These are phyloP conservation scores for Zygoascus bituminiphila DNA, from an alignment of 805 yeast species.

Conservation along the genomic window DNA sequence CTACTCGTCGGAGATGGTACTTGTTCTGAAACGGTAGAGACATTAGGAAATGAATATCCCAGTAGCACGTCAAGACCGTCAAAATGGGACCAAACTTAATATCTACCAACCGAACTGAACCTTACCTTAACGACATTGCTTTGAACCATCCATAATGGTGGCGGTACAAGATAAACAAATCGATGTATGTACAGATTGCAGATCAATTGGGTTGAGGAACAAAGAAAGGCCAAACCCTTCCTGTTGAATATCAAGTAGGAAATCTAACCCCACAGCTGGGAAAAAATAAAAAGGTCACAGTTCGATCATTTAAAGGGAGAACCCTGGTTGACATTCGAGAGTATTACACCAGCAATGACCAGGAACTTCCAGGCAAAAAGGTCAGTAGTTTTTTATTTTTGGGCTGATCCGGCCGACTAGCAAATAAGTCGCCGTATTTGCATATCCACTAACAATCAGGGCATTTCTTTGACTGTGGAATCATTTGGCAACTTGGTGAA, in stretches of 20 bases:
- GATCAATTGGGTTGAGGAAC: too few species aligned
- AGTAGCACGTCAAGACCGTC: too few species aligned
- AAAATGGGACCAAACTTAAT: too few species aligned
- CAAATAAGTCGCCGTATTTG: background rate
- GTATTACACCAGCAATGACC: constrained; percentile 45
- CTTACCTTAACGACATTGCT: too few species aligned
- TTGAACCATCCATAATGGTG: too few species aligned
- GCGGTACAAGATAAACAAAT: too few species aligned
- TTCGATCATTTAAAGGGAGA: constrained; percentile 59
- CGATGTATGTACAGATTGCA: too few species aligned
- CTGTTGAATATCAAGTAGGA: too few species aligned
- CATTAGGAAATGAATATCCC: background rate
- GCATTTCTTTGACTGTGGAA: constrained; percentile 24
- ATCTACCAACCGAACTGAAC: too few species aligned
- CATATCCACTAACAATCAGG: constrained; percentile 13
- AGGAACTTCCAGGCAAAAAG: constrained; percentile 73
- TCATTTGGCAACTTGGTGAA: constrained; percentile 20
- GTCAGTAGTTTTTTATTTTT: constrained; percentile 29
- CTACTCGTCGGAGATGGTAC: constrained; percentile 40
- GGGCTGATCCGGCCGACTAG: constrained; percentile 12
- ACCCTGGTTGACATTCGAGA: constrained; percentile 79
- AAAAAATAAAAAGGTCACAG: constrained; percentile 60
- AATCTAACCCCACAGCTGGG: constrained; percentile 39
- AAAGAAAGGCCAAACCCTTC: too few species aligned
- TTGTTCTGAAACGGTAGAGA: constrained; percentile 32